Evolutionary conservation across 441 rosid genomes (phyloP).

Genomic region (Metrosideros polymorpha): DNA sequence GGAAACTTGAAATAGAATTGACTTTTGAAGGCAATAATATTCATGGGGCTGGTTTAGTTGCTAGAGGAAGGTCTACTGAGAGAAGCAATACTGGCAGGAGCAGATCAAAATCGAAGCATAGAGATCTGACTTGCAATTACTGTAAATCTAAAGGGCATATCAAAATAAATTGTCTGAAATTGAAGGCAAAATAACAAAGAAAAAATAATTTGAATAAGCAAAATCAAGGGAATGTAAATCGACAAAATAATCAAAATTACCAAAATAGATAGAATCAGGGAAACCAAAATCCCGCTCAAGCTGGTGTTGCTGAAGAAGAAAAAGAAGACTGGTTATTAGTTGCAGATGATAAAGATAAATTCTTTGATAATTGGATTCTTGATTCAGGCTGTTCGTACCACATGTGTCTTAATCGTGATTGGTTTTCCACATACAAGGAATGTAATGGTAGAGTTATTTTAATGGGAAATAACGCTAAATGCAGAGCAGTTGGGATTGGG

Average conservation of each 20-base stretch:
- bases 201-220: not conserved
- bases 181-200: too few species aligned
- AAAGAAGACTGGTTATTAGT: too few species aligned
- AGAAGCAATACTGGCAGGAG: not conserved
- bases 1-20: not conserved
- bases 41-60: not conserved
- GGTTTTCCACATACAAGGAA: not conserved
- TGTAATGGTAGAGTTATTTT: too few species aligned
- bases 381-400: not conserved
- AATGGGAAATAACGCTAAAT: not conserved
- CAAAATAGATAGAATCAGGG: too few species aligned
- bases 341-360: too few species aligned
- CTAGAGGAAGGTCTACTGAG: not conserved
- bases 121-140: too few species aligned
- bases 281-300: too few species aligned
- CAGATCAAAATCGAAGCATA: not conserved
- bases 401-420: not conserved
- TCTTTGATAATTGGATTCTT: not conserved
- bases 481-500: not conserved
- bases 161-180: too few species aligned
- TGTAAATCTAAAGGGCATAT: not conserved
- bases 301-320: too few species aligned
- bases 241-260: too few species aligned
- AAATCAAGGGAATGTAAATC: too few species aligned
- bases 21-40: not conserved